Conservation (phyloP, 2,329 filamentous ascomycete genomes). For the Colletotrichum zoysiae region DNA sequence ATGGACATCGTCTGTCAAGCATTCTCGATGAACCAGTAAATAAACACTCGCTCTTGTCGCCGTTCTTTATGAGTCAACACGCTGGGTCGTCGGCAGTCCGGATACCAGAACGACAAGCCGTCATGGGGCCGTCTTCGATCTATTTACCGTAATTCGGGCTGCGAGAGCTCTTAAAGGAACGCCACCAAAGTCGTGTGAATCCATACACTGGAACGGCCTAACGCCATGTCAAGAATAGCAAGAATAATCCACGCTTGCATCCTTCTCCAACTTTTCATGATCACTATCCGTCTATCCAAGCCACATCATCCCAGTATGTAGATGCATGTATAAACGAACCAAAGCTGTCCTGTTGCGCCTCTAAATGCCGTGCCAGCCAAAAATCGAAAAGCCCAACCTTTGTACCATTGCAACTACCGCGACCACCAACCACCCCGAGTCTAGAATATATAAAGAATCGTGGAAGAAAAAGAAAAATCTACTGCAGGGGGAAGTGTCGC, state of each 20-base stretch:
- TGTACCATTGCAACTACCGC: background rate
- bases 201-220: background rate
- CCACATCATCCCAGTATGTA: background rate
- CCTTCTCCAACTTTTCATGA: background rate
- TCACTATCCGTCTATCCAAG: background rate
- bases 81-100: too few species aligned
- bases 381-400: slow-evolving; percentile 16
- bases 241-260: slow-evolving; percentile 6
- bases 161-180: background rate
- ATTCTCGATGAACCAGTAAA: too few species aligned
- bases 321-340: slow-evolving; percentile 9
- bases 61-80: too few species aligned
- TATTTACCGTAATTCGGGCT: too few species aligned
- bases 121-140: background rate
- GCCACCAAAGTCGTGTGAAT: background rate
- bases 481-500: slow-evolving; percentile 69
- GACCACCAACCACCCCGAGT: slow-evolving; percentile 27
- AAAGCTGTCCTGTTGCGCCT: slow-evolving; percentile 33
- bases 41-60: background rate
- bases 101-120: background rate
- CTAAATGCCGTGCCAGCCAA: slow-evolving; percentile 27
- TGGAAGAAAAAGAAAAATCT: slow-evolving; percentile 33
- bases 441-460: slow-evolving; percentile 35
- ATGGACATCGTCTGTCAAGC: too few species aligned
- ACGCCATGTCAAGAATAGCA: background rate